These are phyloP conservation scores for Irpex sp. DNA, from an alignment of 1,284 basidiomycete species.

Conservation along the genomic window DNA sequence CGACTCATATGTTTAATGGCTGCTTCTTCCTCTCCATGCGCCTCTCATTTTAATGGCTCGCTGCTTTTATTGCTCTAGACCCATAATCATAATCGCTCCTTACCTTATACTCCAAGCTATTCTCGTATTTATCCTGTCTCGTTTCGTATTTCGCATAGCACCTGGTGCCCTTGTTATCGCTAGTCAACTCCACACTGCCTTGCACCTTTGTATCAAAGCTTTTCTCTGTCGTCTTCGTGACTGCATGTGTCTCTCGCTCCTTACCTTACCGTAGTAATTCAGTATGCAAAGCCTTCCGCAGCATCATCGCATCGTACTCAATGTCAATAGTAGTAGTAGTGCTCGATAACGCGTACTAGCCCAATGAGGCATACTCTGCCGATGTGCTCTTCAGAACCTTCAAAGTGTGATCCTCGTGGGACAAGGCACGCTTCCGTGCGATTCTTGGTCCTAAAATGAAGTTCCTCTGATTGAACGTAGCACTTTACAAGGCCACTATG, in stretches of 20 bases:
- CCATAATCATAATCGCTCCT: conserved; percentile 9
- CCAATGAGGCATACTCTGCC: background rate
- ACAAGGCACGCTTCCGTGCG: background rate
- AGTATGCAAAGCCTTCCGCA: background rate
- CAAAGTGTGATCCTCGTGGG: background rate
- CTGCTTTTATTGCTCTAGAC: conserved; percentile 7
- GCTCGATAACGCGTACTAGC: background rate
- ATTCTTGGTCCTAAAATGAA: background rate
- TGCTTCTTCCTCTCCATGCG: background rate
- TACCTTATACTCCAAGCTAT: conserved; percentile 13
- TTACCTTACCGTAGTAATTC: conserved; percentile 9
- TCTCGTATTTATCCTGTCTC: conserved; percentile 11
- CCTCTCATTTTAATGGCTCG: conserved; percentile 8
- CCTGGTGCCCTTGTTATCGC: conserved; percentile 3
- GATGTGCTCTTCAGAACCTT: background rate
- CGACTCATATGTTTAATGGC: background rate
- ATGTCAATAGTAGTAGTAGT: background rate
- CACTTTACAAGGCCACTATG: background rate
- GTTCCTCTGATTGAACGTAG: background rate
- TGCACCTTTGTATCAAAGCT: conserved; percentile 14
- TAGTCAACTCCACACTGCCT: background rate
- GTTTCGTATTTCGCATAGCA: conserved; percentile 1
- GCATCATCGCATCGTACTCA: background rate
- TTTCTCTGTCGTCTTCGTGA: conserved; percentile 5
- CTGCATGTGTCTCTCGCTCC: conserved; percentile 3